A percentile compares a stretch with the other conserved stretches of the same genome.
Evolutionary conservation across 148 eudicot species (phyloP).

Genomic region (Arbutus unedo): DNA sequence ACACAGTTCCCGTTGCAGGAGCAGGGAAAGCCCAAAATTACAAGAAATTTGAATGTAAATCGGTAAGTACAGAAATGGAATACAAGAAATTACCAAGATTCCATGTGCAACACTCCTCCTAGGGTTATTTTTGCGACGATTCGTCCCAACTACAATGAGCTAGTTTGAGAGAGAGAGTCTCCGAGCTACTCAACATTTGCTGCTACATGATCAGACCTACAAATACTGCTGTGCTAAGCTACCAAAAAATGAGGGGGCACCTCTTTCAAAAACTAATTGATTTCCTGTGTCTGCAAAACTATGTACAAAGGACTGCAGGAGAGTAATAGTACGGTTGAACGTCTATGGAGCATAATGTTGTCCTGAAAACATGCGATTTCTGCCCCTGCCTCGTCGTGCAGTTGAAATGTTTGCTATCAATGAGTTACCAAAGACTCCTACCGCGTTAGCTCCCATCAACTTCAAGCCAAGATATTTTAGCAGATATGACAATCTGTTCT

Average conservation of each 20-base stretch:
- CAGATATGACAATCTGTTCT: constrained; percentile 45
- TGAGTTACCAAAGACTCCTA: constrained; percentile 43
- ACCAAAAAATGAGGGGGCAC: not conserved
- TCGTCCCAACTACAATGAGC: not conserved
- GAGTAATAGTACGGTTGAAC: not conserved
- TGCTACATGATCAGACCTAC: constrained; percentile 10
- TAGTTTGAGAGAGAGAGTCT: not conserved
- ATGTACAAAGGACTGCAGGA: constrained; percentile 9
- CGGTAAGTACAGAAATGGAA: not conserved
- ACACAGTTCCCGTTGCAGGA: constrained; percentile 12
- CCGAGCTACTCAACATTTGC: constrained; percentile 4
- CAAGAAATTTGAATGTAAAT: not conserved
- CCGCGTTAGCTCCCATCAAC: constrained; percentile 59
- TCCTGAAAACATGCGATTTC: constrained; percentile 28
- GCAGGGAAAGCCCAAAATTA: not conserved
- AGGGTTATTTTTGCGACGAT: constrained; percentile 7
- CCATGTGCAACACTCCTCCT: constrained; percentile 14
- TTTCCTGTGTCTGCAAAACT: not conserved
- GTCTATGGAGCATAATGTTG: constrained; percentile 13
- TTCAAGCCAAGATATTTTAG: constrained; percentile 58
- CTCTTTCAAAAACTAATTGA: not conserved
- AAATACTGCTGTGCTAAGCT: not conserved
- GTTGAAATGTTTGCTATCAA: constrained; percentile 43
- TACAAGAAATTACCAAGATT: constrained; percentile 13
- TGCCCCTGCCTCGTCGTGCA: constrained; percentile 61